These are phyloP conservation scores for Circinella umbellata DNA, from an alignment of 371 early-diverging fungal species.

Conservation along the genomic window DNA sequence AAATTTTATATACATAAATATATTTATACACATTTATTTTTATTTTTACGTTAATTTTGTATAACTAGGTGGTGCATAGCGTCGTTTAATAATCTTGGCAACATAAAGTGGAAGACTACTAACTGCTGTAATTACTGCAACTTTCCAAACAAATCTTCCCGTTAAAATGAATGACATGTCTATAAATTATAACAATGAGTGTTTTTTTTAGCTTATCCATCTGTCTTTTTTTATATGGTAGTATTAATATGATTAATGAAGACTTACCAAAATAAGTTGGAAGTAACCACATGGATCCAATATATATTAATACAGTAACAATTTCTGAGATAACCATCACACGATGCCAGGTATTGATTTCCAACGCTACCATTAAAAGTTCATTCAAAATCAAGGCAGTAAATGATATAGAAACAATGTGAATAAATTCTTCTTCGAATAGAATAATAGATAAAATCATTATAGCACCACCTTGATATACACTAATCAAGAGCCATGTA, in stretches of 20 bases:
- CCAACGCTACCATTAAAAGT: constrained; percentile 97
- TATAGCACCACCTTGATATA: constrained; percentile 97
- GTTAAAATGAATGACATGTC: constrained; percentile 89
- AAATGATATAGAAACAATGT: constrained; percentile 97
- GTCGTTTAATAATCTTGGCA: constrained; percentile 71
- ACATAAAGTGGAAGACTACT: constrained; percentile 85
- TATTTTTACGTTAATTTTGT: constrained; percentile 58
- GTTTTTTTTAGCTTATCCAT: too few species aligned
- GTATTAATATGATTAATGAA: not conserved
- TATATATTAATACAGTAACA: constrained; percentile 80
- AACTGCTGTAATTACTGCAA: constrained; percentile 86
- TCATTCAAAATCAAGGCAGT: constrained; percentile 98
- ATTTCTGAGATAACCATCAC: constrained; percentile 88
- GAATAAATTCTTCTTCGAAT: constrained; percentile 96
- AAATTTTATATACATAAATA: too few species aligned
- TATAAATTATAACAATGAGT: constrained; percentile 24
- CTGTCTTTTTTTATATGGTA: too few species aligned
- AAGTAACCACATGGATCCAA: constrained; percentile 87
- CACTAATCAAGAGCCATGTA: constrained; percentile 93
- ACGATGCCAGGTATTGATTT: constrained; percentile 90
- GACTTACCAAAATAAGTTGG: constrained; percentile 90
- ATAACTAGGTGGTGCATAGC: constrained; percentile 80
- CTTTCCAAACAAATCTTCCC: constrained; percentile 87
- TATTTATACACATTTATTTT: not conserved
- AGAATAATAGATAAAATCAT: constrained; percentile 95